phyloP scores from a whole-genome alignment of 805 yeast species.

The Spencermartinsiella europaea region DNA sequence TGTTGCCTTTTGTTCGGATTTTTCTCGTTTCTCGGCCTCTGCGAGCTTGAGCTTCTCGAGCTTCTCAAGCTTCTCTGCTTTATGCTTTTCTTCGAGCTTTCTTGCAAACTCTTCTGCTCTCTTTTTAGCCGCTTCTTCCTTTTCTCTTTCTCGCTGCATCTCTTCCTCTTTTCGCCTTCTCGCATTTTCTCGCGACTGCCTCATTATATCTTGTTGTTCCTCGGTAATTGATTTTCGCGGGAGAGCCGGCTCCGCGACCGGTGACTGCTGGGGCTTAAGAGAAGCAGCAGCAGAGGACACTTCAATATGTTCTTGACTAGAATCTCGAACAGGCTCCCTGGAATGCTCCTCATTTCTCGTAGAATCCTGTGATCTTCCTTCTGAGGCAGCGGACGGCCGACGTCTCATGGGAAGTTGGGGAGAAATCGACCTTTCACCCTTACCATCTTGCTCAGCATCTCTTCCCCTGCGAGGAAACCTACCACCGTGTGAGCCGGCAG shows the following conservation, averaged over 20 bases:
- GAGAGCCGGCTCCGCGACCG: neutral
- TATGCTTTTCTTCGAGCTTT: slow-evolving; percentile 18
- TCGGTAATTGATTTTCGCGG: slow-evolving; percentile 7
- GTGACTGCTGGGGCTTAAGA: slow-evolving; percentile 1
- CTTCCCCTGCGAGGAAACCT: neutral
- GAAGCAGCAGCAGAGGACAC: neutral
- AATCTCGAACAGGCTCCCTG: neutral
- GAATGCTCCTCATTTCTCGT: neutral
- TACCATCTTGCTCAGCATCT: neutral
- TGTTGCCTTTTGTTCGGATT: neutral
- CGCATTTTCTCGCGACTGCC: slow-evolving; percentile 30
- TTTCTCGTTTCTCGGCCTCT: neutral
- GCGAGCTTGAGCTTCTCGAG: slow-evolving; percentile 1
- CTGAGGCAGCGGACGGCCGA: neutral
- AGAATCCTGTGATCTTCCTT: neutral
- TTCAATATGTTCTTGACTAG: slow-evolving; percentile 1
- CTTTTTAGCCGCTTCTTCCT: slow-evolving; percentile 25
- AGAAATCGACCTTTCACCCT: slow-evolving; percentile 3
- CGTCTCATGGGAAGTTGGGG: neutral
- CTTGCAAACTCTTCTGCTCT: slow-evolving; percentile 30
- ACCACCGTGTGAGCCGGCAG: slow-evolving; percentile 6
- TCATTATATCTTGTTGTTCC: slow-evolving; percentile 33
- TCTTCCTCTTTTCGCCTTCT: slow-evolving; percentile 34
- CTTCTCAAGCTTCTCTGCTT: slow-evolving; percentile 15
- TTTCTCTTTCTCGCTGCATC: slow-evolving; percentile 25